These are phyloP conservation scores for Cladorrhinum samala DNA, from an alignment of 495 filamentous ascomycete species.

Conservation along the genomic window DNA sequence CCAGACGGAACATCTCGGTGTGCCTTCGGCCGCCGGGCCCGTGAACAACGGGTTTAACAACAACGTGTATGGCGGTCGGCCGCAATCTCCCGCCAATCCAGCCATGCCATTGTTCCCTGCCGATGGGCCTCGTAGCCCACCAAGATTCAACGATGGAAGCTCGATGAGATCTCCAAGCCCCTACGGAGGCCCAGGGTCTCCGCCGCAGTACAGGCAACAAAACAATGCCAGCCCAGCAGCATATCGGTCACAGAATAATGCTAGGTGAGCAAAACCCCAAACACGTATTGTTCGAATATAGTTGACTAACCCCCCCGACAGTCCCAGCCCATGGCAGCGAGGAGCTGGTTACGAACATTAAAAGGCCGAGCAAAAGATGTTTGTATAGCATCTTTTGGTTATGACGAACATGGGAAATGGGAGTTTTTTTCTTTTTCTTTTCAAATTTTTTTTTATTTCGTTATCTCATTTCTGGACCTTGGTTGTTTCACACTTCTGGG, in stretches of 20 bases:
- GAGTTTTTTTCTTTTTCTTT: slow-evolving; percentile 7
- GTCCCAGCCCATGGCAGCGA: slow-evolving; percentile 48
- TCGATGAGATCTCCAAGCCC: slow-evolving; percentile 15
- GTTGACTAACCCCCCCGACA: slow-evolving; percentile 3
- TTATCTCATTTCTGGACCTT: no score
- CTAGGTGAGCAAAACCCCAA: no score
- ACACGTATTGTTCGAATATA: slow-evolving; percentile 14
- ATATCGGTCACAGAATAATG: slow-evolving; percentile 32
- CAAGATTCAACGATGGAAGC: slow-evolving; percentile 10
- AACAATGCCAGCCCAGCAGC: slow-evolving; percentile 35
- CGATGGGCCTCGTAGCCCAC: slow-evolving; percentile 18
- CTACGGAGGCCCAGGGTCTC: slow-evolving; percentile 3
- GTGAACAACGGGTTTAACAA: background rate
- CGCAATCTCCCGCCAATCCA: slow-evolving; percentile 57
- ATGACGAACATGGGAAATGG: slow-evolving; percentile 9
- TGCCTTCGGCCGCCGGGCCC: slow-evolving; percentile 6
- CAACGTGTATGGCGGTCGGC: slow-evolving; percentile 22
- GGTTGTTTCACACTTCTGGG: no score
- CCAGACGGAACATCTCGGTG: slow-evolving; percentile 24
- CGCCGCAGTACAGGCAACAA: slow-evolving; percentile 17
- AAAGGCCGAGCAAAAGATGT: no score
- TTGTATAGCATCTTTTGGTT: background rate
- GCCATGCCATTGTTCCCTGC: slow-evolving; percentile 56
- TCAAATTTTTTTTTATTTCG: no score
- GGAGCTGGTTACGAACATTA: slow-evolving; percentile 47